Base-by-base conservation (phyloP, 2,329 filamentous ascomycete genomes). In the Fusarium burgessii region DNA sequence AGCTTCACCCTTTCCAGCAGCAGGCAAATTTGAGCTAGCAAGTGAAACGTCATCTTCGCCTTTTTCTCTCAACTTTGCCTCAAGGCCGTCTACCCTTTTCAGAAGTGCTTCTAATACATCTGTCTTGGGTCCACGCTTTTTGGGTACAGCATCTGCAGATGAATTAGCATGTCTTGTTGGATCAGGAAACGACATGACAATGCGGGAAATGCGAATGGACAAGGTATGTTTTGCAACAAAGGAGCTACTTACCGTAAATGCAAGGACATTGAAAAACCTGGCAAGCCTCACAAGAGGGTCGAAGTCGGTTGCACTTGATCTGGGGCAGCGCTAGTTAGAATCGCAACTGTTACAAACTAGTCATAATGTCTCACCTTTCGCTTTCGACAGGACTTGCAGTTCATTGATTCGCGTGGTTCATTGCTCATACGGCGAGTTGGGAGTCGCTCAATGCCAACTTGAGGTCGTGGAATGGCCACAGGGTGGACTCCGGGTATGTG, bases 351-450 rank as follows among this genome's bases (percentile, higher is more conserved):
- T 45, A 23, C 12, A 46, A 18, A 36, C n/a, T 18, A 55, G 45
- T 65, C 71, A 58, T 49, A 66, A 58, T 32, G 41, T n/a, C 63
- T 72, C 47, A 95, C 93, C 91, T 97, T 97, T 83, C 94, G 88
- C 82, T 97, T 97, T 74, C 94, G 89, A 84, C 94, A 97, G 61
- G 93, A 96, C 82, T 97, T 97, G 89, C 94, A 97, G 81, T 97
- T 97, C 94, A 97, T 97, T 36, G 92, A 93, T 84, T 97, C 94
- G 76, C 92, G 90, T 42, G 92, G 93, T 80, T 96, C 92, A 76
- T 89, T 91, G 80, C 87, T 90, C 81, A 89, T 85, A 43, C 92
- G 90, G 70, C 91, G 89, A 58, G 90, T 87, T 29, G 92, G 91
- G 72, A 95, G 84, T 68, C 93, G 89, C 82, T 95, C 92, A 80